Evolutionary conservation across 2,329 filamentous ascomycete genomes (phyloP).

Genomic region (Fusarium devonianum): DNA sequence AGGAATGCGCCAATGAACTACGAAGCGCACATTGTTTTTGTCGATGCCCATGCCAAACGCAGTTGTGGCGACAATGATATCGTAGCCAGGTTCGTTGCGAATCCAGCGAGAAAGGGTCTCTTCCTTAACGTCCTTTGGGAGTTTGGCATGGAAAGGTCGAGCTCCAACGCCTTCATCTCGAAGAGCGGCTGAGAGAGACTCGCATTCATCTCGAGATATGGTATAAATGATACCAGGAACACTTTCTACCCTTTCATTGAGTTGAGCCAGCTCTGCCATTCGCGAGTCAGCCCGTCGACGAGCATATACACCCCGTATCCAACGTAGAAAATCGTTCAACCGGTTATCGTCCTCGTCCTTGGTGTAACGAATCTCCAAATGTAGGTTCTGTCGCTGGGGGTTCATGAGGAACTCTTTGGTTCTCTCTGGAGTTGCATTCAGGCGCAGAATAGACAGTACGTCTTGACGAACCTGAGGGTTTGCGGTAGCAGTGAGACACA

Average conservation of each 20-base stretch:
- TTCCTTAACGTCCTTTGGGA: slow-evolving; percentile 73
- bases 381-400: slow-evolving; percentile 83
- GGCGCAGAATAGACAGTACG: slow-evolving; percentile 76
- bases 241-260: slow-evolving; percentile 64
- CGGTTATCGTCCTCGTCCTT: slow-evolving; percentile 76
- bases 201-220: slow-evolving; percentile 76
- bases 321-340: slow-evolving; percentile 75
- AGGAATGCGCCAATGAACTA: slow-evolving; percentile 92
- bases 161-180: slow-evolving; percentile 75
- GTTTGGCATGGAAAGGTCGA: slow-evolving; percentile 74
- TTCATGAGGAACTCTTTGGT: slow-evolving; percentile 83
- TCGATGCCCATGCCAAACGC: slow-evolving; percentile 99
- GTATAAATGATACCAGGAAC: slow-evolving; percentile 84
- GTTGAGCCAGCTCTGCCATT: slow-evolving; percentile 62
- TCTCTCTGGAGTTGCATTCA: slow-evolving; percentile 65
- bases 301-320: slow-evolving; percentile 76
- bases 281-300: slow-evolving; percentile 69
- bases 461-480: slow-evolving; percentile 83
- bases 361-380: slow-evolving; percentile 88
- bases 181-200: slow-evolving; percentile 71
- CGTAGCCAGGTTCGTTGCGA: slow-evolving; percentile 76
- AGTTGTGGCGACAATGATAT: slow-evolving; percentile 92
- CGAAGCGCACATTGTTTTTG: slow-evolving; percentile 92
- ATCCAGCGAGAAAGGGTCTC: slow-evolving; percentile 77
- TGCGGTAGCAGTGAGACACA: slow-evolving; percentile 91